Evolutionary conservation across 129 eudicot species (phyloP).

Genomic region (Chrysanthemum lavandulifolium): DNA sequence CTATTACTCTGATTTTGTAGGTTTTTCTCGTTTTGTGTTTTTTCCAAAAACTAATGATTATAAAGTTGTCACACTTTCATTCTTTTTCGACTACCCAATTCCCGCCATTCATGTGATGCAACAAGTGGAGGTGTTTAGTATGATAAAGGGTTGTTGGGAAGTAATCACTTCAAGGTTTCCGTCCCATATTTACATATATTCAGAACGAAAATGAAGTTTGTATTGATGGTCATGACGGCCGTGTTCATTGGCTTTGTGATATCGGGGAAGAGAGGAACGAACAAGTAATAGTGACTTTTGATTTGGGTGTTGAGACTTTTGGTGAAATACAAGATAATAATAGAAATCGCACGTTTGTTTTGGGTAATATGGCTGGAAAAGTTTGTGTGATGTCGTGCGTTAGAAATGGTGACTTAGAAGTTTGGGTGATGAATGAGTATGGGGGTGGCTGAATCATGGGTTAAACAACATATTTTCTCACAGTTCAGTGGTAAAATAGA

Average conservation of each 20-base stretch:
- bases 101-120: not conserved
- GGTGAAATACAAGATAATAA: not conserved
- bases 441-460: not conserved
- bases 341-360: not conserved
- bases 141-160: not conserved
- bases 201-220: not conserved
- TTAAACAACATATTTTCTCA: not conserved
- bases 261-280: not conserved
- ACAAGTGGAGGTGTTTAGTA: not conserved
- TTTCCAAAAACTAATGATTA: not conserved
- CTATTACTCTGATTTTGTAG: not conserved
- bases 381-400: not conserved
- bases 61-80: not conserved
- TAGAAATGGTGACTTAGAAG: not conserved
- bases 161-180: not conserved
- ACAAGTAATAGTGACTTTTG: not conserved
- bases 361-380: not conserved
- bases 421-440: conserved; percentile 8
- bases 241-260: not conserved
- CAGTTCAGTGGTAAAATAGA: not conserved
- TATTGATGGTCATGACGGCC: conserved; percentile 1
- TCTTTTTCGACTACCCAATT: not conserved
- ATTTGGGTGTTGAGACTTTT: not conserved
- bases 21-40: not conserved
- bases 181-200: not conserved